phyloP scores from a whole-genome alignment of 208 protist species.

The Crithidia brevicula region DNA sequence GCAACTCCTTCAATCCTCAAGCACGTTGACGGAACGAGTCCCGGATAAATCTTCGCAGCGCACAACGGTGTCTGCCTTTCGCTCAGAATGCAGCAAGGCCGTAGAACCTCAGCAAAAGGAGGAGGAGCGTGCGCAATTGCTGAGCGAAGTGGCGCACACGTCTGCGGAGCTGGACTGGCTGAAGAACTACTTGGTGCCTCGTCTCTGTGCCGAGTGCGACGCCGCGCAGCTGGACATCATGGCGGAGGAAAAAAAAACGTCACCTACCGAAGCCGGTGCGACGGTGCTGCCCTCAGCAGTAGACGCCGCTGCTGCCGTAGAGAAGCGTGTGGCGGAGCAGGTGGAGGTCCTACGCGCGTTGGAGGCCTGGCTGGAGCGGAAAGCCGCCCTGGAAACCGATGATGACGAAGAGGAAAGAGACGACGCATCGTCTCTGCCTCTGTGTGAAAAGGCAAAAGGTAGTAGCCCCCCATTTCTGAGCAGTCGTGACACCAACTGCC shows the following conservation, averaged over 20 bases:
- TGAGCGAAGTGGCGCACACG: constrained; percentile 16
- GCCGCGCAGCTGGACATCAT: not conserved
- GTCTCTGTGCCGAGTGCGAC: not conserved
- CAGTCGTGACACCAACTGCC: constrained; percentile 5
- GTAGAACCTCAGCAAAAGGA: no score
- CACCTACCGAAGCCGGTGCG: no score
- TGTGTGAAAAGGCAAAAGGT: not conserved
- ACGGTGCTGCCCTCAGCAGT: not conserved
- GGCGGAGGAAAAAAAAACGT: not conserved
- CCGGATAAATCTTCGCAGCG: not conserved
- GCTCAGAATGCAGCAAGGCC: not conserved
- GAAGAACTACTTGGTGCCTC: constrained; percentile 1
- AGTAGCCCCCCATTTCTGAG: not conserved
- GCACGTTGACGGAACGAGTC: not conserved
- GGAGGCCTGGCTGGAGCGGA: constrained; percentile 2
- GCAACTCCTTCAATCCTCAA: not conserved
- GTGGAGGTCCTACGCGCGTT: not conserved
- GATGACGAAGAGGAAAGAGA: not conserved
- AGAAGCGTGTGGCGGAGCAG: not conserved
- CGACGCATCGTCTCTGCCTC: not conserved
- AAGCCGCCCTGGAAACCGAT: not conserved
- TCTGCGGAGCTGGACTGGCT: constrained; percentile 26
- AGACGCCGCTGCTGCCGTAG: not conserved
- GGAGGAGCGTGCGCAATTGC: constrained; percentile 4
- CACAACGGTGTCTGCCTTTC: not conserved